phyloP scores from a whole-genome alignment of 352 stramenopile species.

The Phytophthora colocasiae region DNA sequence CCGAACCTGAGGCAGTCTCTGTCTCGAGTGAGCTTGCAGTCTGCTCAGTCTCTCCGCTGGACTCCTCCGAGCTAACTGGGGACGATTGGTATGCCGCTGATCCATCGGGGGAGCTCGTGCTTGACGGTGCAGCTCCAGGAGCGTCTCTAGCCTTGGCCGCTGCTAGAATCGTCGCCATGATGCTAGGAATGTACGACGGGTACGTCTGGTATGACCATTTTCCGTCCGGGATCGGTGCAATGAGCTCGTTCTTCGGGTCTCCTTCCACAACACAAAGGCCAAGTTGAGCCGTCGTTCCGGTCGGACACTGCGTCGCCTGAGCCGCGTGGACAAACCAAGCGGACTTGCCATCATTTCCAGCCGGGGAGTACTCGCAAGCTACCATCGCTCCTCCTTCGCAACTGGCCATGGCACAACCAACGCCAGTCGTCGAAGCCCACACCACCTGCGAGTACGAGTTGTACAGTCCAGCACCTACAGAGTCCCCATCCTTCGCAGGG shows the following conservation, averaged over 20 bases:
- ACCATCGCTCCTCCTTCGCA: slow-evolving; percentile 54
- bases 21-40: slow-evolving; percentile 9
- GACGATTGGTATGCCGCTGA: slow-evolving; percentile 10
- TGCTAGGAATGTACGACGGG: slow-evolving; percentile 54
- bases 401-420: slow-evolving; percentile 67
- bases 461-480: slow-evolving; percentile 67
- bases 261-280: slow-evolving; percentile 65
- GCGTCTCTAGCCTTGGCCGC: slow-evolving; percentile 35
- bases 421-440: slow-evolving; percentile 66
- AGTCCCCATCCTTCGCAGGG: slow-evolving; percentile 39
- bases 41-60: slow-evolving; percentile 16
- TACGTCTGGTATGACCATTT: slow-evolving; percentile 62
- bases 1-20: slow-evolving; percentile 8
- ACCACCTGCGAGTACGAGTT: slow-evolving; percentile 81
- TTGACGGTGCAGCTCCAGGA: slow-evolving; percentile 4
- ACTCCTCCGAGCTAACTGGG: slow-evolving; percentile 16
- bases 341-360: slow-evolving; percentile 60
- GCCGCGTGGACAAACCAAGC: slow-evolving; percentile 67
- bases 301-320: slow-evolving; percentile 54
- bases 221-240: slow-evolving; percentile 64
- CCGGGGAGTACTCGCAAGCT: slow-evolving; percentile 68
- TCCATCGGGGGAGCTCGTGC: background rate
- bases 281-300: slow-evolving; percentile 42
- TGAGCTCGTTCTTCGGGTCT: slow-evolving; percentile 57
- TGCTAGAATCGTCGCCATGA: slow-evolving; percentile 56